Conservation (phyloP, 164 flowering plant species). For the Macadamia tetraphylla region DNA sequence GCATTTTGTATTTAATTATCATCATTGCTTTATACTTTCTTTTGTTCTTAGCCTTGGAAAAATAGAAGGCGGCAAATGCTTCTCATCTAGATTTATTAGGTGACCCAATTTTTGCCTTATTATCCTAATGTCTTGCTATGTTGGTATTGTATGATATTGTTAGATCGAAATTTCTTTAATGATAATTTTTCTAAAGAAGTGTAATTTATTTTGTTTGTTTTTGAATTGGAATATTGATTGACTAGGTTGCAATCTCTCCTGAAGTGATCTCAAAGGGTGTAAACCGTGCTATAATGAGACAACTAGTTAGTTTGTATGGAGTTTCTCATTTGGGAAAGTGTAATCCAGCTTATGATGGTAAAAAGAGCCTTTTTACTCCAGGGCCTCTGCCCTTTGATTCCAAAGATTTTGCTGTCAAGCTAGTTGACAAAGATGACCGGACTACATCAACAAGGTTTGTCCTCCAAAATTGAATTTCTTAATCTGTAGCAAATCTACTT, state of each 20-base stretch:
- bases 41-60: background rate
- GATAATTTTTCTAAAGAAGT: background rate
- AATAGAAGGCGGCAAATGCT: no score
- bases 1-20: no score
- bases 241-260: constrained; percentile 64
- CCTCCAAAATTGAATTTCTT: background rate
- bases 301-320: constrained; percentile 22
- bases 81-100: no score
- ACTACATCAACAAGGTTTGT: constrained; percentile 16
- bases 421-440: constrained; percentile 24
- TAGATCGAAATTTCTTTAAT: background rate
- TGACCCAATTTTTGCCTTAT: no score
- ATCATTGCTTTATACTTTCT: background rate
- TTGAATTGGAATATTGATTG: background rate
- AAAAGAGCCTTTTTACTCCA: constrained; percentile 57
- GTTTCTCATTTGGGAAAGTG: constrained; percentile 35
- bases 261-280: constrained; percentile 50
- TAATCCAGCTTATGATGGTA: constrained; percentile 68
- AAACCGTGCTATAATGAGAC: constrained; percentile 34
- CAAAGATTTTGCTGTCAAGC: constrained; percentile 46
- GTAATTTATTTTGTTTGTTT: no score
- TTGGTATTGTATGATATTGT: no score
- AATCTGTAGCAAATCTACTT: background rate
- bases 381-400: constrained; percentile 51
- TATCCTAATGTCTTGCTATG: no score